Base-by-base conservation (phyloP, 1,139 yeast genomes). In the Hansenula sp. region DNA sequence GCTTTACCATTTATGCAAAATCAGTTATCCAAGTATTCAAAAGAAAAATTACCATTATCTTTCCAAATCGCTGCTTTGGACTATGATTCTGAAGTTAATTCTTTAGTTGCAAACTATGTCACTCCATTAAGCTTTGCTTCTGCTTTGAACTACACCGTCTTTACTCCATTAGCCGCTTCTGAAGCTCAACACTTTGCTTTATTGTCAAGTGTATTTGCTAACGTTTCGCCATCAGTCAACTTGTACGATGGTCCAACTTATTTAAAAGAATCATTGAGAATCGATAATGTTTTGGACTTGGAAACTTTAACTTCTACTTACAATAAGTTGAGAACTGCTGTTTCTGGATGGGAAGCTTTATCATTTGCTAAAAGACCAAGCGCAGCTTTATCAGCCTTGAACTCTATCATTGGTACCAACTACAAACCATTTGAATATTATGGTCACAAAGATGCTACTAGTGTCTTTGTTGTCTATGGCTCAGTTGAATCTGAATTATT, bases 191-290 rank as follows among this genome's bases (percentile, higher is more conserved):
- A 78, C 51, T 68, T 82, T 49, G 62, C 95, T 24, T 64, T 86
- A 35, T 69, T 87, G 55, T 74, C 90, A 44, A 71, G 82, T 37
- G 82, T 76, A 43, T 66, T 85, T 52, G 79, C 94, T 16, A 68
- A 77, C 30, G 71, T 77, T 27, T 62, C 67, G 32, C 87, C 92
- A 5, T 71, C 83, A 18, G 61, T 87, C 42, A 81, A 83, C 61
- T 69, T 86, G 49, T 85, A 82, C 59, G 97, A 89, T 57, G 97
- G 97, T 34, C 70, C 86, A 14, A 75, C 79, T 40, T 81, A 79
- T 46, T 61, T 80, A 39, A 79, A 77, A 52, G 74, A 79, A 47
- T 75, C 73, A 52, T 66, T 76, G 47, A 75, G 73, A 50, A 70
- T 72, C 46, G 56, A 64, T 12, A 65, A 68, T 34, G 73, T 78